A percentile compares a stretch with the other conserved stretches of the same genome.
These are phyloP conservation scores for Xanthoconium purpureum DNA, from an alignment of 768 basidiomycete species.

Conservation along the genomic window DNA sequence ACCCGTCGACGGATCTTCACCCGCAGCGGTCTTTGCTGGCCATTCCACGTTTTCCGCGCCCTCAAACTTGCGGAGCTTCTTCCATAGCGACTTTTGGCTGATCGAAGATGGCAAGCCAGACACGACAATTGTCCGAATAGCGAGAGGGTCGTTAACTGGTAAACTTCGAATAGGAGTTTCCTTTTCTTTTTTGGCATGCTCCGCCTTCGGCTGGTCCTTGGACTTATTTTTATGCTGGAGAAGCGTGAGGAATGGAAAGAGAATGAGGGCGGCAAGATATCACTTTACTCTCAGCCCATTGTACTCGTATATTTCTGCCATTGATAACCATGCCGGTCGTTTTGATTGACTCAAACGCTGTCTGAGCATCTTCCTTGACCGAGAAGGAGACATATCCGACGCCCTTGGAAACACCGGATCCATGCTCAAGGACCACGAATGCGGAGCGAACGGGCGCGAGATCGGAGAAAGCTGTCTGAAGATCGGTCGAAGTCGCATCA, in stretches of 20 bases:
- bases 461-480: constrained; percentile 92
- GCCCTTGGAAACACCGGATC: constrained; percentile 78
- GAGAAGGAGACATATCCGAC: constrained; percentile 96
- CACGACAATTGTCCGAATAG: constrained; percentile 76
- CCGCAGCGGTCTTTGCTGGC: constrained; percentile 47
- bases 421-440: constrained; percentile 85
- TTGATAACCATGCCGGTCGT: constrained; percentile 64
- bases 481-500: constrained; percentile 83
- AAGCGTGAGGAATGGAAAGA: neutral
- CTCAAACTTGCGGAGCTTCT: constrained; percentile 77
- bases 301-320: constrained; percentile 66
- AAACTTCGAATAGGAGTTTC: constrained; percentile 37
- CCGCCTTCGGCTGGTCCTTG: constrained; percentile 32
- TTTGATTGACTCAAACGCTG: constrained; percentile 61
- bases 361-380: constrained; percentile 81
- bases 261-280: constrained; percentile 1
- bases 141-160: constrained; percentile 63
- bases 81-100: constrained; percentile 72
- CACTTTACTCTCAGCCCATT: constrained; percentile 83
- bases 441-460: constrained; percentile 92
- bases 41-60: constrained; percentile 78
- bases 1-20: constrained; percentile 56
- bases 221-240: constrained; percentile 42
- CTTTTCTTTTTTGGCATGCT: constrained; percentile 36
- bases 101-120: constrained; percentile 66